These are phyloP conservation scores for Psilocybe mexicana DNA, from an alignment of 1,284 basidiomycete species.

Conservation along the genomic window DNA sequence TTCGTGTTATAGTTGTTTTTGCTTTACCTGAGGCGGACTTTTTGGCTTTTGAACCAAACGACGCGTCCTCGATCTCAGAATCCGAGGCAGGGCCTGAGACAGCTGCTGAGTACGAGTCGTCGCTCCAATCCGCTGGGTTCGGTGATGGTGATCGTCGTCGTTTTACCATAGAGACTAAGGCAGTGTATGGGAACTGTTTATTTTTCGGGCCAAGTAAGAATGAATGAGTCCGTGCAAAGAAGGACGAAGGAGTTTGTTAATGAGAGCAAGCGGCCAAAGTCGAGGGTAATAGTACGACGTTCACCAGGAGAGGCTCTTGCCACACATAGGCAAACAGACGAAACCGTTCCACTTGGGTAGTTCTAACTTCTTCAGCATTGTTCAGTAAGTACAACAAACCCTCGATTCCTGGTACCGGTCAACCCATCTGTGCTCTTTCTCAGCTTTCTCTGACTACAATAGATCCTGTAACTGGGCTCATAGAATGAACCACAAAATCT, in stretches of 20 bases:
- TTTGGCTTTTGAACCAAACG: conserved; percentile 13
- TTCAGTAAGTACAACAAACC: no score
- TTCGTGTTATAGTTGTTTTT: conserved; percentile 7
- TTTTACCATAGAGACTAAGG: conserved; percentile 18
- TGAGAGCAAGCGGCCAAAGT: no score
- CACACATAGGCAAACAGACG: neutral
- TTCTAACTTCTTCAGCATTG: neutral
- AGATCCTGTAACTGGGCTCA: no score
- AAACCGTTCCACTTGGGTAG: neutral
- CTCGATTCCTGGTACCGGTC: no score
- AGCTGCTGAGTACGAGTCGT: conserved; percentile 3
- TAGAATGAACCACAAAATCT: no score
- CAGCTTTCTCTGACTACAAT: no score
- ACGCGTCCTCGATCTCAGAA: conserved; percentile 23
- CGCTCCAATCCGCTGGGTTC: conserved; percentile 14
- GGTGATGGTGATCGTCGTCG: conserved; percentile 15
- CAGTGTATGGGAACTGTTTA: neutral
- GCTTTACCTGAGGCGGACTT: conserved; percentile 5
- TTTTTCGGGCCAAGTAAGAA: neutral
- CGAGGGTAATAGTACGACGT: no score
- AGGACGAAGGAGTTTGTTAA: neutral
- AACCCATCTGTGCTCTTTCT: no score
- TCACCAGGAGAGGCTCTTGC: neutral
- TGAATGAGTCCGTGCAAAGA: neutral
- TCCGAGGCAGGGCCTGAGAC: conserved; percentile 3